Base-by-base conservation (phyloP, 148 eudicot genomes). In the Camellia granthamiana region DNA sequence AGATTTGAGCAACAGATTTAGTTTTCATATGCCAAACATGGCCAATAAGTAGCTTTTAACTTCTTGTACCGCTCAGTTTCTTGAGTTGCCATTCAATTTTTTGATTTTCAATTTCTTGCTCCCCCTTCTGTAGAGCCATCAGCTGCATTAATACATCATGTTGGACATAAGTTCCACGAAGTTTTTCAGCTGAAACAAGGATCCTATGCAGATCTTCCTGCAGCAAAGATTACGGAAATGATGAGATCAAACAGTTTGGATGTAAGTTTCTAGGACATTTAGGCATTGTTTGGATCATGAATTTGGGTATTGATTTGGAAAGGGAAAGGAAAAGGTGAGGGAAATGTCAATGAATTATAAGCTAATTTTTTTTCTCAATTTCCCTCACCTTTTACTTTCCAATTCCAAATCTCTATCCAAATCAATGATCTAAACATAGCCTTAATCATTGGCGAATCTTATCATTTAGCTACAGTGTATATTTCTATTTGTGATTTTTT, bases 151-250 rank as follows among this genome's bases (percentile, higher is more conserved):
- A 70, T 81, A 61, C 87, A 87, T 81, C 93, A 90, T 58, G 88
- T 86, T 69, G 97, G 95, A 68, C 87, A 83, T 68, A 90, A 90
- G 84, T 84, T 89, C 79, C 91, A 91, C 72, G 97, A 94, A 77
- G 98, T 94, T 66, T 92, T 92, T 89, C 98, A 94, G 87, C 84
- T 86, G 47, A 94, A 88, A 84, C 92, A 91, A 56, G 95, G 93
- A 77, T 51, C 81, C 69, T 92, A 88, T 63, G 81, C 91, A 1
- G 97, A 96, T 86, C 84, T 93, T 83, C 91, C 92, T 63, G 88
- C 94, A 64, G 83, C 93, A 74, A 95, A 85, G 82, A 87, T 95
- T 72, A 84, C 99, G 44, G 99, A 91, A 84, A 86, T 95, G 95
- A 84, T 96, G 87, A 94, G 86, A 89, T 82, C 98, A 62, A 91